Percentiles rank a stretch among this genome's conserved stretches.
phyloP scores from a whole-genome alignment of 495 filamentous ascomycete species.

The Ramalina peruviana region DNA sequence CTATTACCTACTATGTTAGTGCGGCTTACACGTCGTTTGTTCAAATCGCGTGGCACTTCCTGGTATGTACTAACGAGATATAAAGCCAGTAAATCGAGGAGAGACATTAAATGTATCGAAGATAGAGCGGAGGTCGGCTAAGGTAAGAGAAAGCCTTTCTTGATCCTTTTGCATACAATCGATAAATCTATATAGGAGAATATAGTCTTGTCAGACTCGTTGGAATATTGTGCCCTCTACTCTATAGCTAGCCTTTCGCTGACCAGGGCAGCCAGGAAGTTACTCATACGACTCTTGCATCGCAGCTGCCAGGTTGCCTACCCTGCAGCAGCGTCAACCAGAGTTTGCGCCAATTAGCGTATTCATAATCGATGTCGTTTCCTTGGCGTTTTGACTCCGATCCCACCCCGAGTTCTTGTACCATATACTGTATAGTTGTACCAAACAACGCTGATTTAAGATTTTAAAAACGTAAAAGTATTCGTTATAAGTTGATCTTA shows the following conservation, averaged over 20 bases:
- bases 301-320: too few species aligned
- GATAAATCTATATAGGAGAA: not conserved
- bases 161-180: not conserved
- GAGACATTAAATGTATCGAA: conserved; percentile 2
- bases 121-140: not conserved
- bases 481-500: too few species aligned
- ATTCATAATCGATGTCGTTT: too few species aligned
- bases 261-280: too few species aligned
- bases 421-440: too few species aligned
- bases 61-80: conserved; percentile 6
- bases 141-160: conserved; percentile 5
- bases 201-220: not conserved
- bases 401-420: too few species aligned
- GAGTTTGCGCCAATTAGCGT: too few species aligned
- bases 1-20: not conserved
- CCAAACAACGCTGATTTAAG: too few species aligned
- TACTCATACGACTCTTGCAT: not conserved
- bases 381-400: too few species aligned
- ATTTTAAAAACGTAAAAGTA: too few species aligned
- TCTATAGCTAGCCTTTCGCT: not conserved
- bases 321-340: too few species aligned
- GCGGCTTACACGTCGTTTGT: not conserved
- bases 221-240: not conserved
- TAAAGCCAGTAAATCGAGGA: conserved; percentile 4
- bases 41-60: conserved; percentile 2